These are phyloP conservation scores for Inonotus obliquus DNA, from an alignment of 1,284 basidiomycete species.

Conservation along the genomic window DNA sequence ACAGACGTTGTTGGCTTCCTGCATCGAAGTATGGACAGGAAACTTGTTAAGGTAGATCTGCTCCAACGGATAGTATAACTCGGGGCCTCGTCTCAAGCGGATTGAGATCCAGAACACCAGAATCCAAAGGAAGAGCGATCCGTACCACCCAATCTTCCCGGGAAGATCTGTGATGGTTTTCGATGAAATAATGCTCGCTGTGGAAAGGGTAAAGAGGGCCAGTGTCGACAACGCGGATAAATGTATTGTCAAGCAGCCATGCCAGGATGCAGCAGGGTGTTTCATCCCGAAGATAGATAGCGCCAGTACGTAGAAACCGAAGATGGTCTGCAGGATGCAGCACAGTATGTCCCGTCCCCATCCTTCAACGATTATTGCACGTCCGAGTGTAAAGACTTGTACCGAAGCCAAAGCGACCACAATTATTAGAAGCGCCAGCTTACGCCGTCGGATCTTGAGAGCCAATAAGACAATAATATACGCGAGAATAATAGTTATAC, in stretches of 20 bases:
- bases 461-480: neutral
- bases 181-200: slow-evolving; percentile 51
- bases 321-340: slow-evolving; percentile 46
- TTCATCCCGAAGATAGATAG: slow-evolving; percentile 51
- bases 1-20: slow-evolving; percentile 50
- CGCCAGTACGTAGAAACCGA: slow-evolving; percentile 56
- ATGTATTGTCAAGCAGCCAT: slow-evolving; percentile 63
- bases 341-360: slow-evolving; percentile 30
- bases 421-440: slow-evolving; percentile 43
- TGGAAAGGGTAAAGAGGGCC: slow-evolving; percentile 46
- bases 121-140: slow-evolving; percentile 45
- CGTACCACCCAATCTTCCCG: slow-evolving; percentile 40
- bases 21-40: slow-evolving; percentile 48
- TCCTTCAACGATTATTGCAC: slow-evolving; percentile 38
- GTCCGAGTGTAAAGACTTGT: slow-evolving; percentile 50
- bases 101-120: slow-evolving; percentile 44
- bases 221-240: slow-evolving; percentile 53
- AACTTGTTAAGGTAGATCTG: slow-evolving; percentile 73
- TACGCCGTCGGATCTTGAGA: slow-evolving; percentile 50
- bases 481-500: slow-evolving; percentile 5
- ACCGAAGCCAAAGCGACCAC: slow-evolving; percentile 44
- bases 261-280: slow-evolving; percentile 43
- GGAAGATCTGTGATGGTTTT: slow-evolving; percentile 17
- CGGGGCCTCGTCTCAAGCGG: slow-evolving; percentile 66
- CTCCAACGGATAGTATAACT: slow-evolving; percentile 63